phyloP scores from a whole-genome alignment of 2,329 filamentous ascomycete species.

The Colletotrichum noveboracense region DNA sequence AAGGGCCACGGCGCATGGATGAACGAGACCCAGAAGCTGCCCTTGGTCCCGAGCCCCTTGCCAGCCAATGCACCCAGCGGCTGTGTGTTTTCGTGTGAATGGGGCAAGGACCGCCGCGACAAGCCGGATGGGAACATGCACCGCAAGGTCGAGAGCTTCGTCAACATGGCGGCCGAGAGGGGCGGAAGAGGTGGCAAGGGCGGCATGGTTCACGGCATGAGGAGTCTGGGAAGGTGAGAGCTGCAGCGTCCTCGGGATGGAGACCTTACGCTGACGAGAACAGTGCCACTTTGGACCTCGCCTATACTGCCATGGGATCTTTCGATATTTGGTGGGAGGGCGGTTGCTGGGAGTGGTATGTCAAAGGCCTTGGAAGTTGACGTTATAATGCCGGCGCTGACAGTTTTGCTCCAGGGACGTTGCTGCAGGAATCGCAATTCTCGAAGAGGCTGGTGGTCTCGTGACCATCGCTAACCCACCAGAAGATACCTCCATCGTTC shows the following conservation, averaged over 20 bases:
- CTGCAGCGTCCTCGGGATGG: not conserved
- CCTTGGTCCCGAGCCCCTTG: conserved; percentile 67
- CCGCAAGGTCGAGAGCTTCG: conserved; percentile 75
- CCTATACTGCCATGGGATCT: conserved; percentile 76
- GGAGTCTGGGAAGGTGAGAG: conserved; percentile 66
- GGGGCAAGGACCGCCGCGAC: conserved; percentile 79
- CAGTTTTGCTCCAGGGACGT: conserved; percentile 63
- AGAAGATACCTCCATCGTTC: conserved; percentile 58
- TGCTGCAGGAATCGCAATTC: conserved; percentile 74
- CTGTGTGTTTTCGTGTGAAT: conserved; percentile 78
- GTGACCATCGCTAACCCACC: conserved; percentile 78
- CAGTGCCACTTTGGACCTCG: conserved; percentile 75
- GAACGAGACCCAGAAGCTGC: conserved; percentile 67
- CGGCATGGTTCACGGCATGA: conserved; percentile 80
- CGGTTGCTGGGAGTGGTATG: conserved; percentile 79
- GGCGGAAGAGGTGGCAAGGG: conserved; percentile 68
- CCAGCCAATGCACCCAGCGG: conserved; percentile 68
- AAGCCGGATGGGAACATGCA: conserved; percentile 69
- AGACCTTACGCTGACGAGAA: not conserved
- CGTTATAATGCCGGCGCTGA: conserved; percentile 62
- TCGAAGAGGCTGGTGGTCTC: conserved; percentile 76
- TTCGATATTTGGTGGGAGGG: conserved; percentile 88
- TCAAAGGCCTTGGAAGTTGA: conserved; percentile 39
- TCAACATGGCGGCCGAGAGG: conserved; percentile 75
- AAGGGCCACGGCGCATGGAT: conserved; percentile 71